A percentile compares a stretch with the other conserved stretches of the same genome.
Conservation (phyloP, 805 yeast genomes). For the Pichia ethanolica region DNA sequence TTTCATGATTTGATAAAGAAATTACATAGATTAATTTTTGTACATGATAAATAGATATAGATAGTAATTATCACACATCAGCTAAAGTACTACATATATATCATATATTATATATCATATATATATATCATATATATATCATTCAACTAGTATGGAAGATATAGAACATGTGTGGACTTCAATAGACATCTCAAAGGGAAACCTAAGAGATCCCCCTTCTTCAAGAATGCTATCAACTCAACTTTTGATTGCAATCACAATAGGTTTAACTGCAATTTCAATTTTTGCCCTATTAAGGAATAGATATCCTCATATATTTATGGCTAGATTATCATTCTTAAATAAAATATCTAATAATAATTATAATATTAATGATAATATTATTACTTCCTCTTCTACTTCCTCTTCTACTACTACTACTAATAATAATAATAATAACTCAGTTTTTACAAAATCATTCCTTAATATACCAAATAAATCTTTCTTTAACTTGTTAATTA, state of each 20-base stretch:
- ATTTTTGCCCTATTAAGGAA: conserved; percentile 65
- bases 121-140: too few species aligned
- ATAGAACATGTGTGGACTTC: neutral
- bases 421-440: neutral
- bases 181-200: conserved; percentile 5
- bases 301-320: conserved; percentile 74
- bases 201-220: conserved; percentile 26
- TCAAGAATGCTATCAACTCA: conserved; percentile 71
- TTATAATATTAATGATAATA: neutral
- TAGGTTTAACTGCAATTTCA: conserved; percentile 64
- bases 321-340: conserved; percentile 60
- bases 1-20: too few species aligned
- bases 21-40: too few species aligned
- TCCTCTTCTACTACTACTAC: too few species aligned
- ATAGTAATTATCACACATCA: too few species aligned
- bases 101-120: too few species aligned
- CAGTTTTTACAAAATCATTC: neutral
- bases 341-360: neutral
- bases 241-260: conserved; percentile 53
- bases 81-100: too few species aligned
- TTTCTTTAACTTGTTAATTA: neutral
- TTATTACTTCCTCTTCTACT: too few species aligned
- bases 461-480: conserved; percentile 5
- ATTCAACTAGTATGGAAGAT: neutral
- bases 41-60: too few species aligned